phyloP scores from a whole-genome alignment of 768 basidiomycete genomes.

The Rhodotorula babjevae region DNA sequence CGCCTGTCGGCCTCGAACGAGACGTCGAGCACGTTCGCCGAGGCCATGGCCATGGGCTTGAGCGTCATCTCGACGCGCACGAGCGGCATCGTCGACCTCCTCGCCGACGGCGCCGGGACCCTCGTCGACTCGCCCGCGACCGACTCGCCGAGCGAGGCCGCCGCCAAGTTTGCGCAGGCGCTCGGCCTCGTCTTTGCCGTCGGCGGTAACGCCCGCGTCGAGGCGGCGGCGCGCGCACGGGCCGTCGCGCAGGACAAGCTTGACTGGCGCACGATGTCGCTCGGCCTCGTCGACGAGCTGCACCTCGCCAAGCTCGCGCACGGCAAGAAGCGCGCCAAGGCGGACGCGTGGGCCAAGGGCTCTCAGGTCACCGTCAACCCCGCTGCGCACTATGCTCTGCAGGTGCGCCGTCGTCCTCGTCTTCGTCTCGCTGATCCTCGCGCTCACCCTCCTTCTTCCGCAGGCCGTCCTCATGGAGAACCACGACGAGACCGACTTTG shows the following conservation, averaged over 20 bases:
- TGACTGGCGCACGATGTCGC: neutral
- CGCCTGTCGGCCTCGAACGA: slow-evolving; percentile 15
- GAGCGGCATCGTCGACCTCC: slow-evolving; percentile 11
- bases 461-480: slow-evolving; percentile 2
- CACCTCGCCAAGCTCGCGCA: neutral
- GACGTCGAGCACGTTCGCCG: slow-evolving; percentile 10
- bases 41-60: slow-evolving; percentile 23
- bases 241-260: neutral
- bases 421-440: neutral
- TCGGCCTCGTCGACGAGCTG: neutral
- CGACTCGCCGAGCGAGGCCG: neutral
- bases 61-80: slow-evolving; percentile 10
- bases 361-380: neutral
- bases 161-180: neutral
- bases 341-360: neutral
- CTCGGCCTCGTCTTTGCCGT: neutral
- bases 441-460: neutral
- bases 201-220: too few relatives aligned
- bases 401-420: neutral
- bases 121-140: neutral
- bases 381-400: neutral
- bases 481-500: slow-evolving; percentile 1
- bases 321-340: neutral
- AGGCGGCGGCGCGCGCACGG: too few relatives aligned
- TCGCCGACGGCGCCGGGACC: neutral